A percentile compares a stretch with the other conserved stretches of the same genome.
Conservation (phyloP, 2,329 filamentous ascomycete species). For the Aspergillus sp. region DNA sequence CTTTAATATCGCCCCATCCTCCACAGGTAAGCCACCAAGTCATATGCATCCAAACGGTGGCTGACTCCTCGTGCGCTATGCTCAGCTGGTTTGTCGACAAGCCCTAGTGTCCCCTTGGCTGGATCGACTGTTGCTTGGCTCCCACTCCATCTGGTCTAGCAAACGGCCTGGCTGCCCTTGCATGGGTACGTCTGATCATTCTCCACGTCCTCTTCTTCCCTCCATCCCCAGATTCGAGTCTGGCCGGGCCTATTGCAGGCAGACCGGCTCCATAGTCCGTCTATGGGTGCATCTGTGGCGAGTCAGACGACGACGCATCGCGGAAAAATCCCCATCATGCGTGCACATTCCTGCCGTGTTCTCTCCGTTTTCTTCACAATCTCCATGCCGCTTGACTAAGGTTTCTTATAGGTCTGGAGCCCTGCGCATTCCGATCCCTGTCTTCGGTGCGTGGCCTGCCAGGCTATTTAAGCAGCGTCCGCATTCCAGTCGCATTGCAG, state of each 20-base stretch:
- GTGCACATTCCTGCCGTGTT: slow-evolving; percentile 2
- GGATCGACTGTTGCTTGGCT: neutral
- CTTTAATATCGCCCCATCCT: neutral
- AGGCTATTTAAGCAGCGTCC: slow-evolving; percentile 26
- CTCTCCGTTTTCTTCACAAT: slow-evolving; percentile 8
- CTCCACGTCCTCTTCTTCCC: neutral
- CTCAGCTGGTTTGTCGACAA: neutral
- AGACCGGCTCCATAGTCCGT: neutral
- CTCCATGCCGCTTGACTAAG: slow-evolving; percentile 4
- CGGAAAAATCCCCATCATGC: slow-evolving; percentile 9
- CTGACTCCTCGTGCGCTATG: neutral
- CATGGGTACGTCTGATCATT: neutral
- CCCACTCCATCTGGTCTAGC: neutral
- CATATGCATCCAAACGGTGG: neutral
- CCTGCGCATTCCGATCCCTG: slow-evolving; percentile 6
- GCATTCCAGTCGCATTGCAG: neutral
- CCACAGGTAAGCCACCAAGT: neutral
- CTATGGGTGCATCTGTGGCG: neutral
- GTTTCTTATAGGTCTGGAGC: neutral
- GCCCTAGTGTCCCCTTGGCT: neutral
- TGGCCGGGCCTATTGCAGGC: neutral
- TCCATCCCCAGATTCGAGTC: neutral
- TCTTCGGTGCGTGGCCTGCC: slow-evolving; percentile 20
- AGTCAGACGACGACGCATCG: slow-evolving; percentile 20
- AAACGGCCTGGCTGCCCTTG: neutral